Conservation (phyloP, 2,329 filamentous ascomycete species). For the Exophiala oligosperma region DNA sequence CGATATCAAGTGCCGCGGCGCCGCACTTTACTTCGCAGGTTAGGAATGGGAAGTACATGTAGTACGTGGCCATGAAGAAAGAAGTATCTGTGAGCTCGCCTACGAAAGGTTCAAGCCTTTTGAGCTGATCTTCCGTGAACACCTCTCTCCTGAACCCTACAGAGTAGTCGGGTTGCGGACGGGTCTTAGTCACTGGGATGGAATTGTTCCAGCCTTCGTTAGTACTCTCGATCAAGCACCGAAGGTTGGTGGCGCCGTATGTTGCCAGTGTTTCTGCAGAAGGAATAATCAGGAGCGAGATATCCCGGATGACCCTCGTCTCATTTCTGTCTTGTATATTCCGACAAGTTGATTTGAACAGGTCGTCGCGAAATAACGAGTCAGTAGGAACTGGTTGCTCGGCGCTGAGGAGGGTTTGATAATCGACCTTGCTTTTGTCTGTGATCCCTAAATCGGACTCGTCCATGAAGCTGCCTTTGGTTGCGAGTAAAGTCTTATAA, state of each 20-base stretch:
- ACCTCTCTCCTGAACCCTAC: conserved; percentile 37
- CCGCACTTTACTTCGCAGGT: conserved; percentile 52
- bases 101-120: conserved; percentile 41
- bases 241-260: conserved; percentile 29
- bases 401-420: too few relatives aligned
- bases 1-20: conserved; percentile 33
- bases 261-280: conserved; percentile 36
- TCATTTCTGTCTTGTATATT: conserved; percentile 37
- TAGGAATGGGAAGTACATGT: conserved; percentile 54
- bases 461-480: conserved; percentile 29
- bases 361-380: conserved; percentile 37
- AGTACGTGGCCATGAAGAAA: conserved; percentile 47
- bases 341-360: conserved; percentile 36
- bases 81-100: conserved; percentile 41
- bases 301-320: conserved; percentile 38
- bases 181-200: conserved; percentile 31
- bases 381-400: conserved; percentile 17
- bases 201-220: conserved; percentile 36
- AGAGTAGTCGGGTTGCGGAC: conserved; percentile 38
- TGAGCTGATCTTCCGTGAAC: conserved; percentile 46
- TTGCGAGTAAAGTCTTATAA: conserved; percentile 18
- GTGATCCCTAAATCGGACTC: too few relatives aligned
- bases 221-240: conserved; percentile 35
- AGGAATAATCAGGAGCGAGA: conserved; percentile 39
- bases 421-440: too few relatives aligned